phyloP scores from a whole-genome alignment of 164 flowering plant species.

The Liriodendron chinense region DNA sequence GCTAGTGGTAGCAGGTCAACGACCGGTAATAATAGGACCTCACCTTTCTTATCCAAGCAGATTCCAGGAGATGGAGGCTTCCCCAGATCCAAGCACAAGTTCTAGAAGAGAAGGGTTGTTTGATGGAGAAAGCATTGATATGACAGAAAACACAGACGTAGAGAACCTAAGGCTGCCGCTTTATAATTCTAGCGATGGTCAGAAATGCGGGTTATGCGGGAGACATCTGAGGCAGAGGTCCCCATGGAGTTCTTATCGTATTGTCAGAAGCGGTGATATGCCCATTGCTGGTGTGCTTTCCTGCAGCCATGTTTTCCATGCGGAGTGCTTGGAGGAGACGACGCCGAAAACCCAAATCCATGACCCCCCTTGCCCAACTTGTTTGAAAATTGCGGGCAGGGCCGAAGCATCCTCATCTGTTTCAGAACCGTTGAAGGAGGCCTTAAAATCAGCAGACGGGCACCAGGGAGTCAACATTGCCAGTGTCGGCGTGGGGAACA shows the following conservation, averaged over 20 bases:
- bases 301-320: slow-evolving; percentile 53
- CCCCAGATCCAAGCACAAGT: slow-evolving; percentile 39
- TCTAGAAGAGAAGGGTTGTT: slow-evolving; percentile 43
- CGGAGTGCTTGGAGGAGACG: slow-evolving; percentile 48
- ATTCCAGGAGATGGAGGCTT: slow-evolving; percentile 34
- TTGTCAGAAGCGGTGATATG: slow-evolving; percentile 40
- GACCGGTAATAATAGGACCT: slow-evolving; percentile 21
- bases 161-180: slow-evolving; percentile 23
- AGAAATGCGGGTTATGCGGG: slow-evolving; percentile 45
- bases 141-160: slow-evolving; percentile 22
- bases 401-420: slow-evolving; percentile 23
- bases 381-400: slow-evolving; percentile 22
- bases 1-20: slow-evolving; percentile 26
- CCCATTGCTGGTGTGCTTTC: slow-evolving; percentile 44
- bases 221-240: slow-evolving; percentile 40
- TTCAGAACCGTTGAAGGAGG: slow-evolving; percentile 38
- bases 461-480: slow-evolving; percentile 21
- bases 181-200: slow-evolving; percentile 14
- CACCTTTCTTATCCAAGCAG: slow-evolving; percentile 31
- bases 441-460: slow-evolving; percentile 27
- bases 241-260: slow-evolving; percentile 46
- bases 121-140: slow-evolving; percentile 35
- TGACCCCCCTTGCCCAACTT: slow-evolving; percentile 51
- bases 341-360: slow-evolving; percentile 39
- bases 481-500: slow-evolving; percentile 11